Evolutionary conservation across 441 rosid species (phyloP), one percentile per base, ranked within the genome.

Genomic region (Gossypium davidsonii): DNA sequence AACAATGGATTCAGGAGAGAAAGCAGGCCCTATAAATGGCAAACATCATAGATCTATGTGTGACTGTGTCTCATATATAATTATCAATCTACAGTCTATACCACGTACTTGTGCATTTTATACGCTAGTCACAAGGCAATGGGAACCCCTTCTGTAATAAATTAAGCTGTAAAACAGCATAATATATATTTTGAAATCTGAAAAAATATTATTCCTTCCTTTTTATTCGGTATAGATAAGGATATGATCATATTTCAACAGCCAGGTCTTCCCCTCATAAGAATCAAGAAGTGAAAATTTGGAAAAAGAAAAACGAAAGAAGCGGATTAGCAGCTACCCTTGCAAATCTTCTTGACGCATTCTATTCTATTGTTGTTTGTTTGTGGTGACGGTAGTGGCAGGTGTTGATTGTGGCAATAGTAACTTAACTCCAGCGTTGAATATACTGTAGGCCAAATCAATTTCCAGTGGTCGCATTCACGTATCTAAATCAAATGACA

Each of bases 401-500:
- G n/a, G 31, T 56, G 31, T 26, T 25, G 18, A 6, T n/a, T 28
- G 46, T 31, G 23, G 65, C 44, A 60, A 60, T n/a, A 18, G 44
- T 37, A n/a, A 60, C 14, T 52, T 26, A 12, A 59, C 64, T 59
- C 34, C 34, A 31, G 34, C 34, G 34, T 31, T 59, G 73, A 26
- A 17, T n/a, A 3, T 53, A 3, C 46, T 53, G 48, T 18, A 48
- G 3, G 18, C 53, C 46, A 61, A 31, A 48, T 14, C 53, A 14
- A 48, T 48, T 48, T 14, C 1, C 1, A 52, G 11, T 8, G 17
- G 25, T 81, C 76, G 34, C 34, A 31, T 31, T 53, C 58, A 87
- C 51, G 80, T 74, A 58, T 79, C 84, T 42, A 83, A 79, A 73
- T 86, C 88, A 49, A 78, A 77, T 34, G 88, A 83, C 80, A 77